Evolutionary conservation across 108 stramenopile genomes (phyloP), one percentile per base, ranked within the genome.

Genomic region (Discostella pseudostelligera): DNA sequence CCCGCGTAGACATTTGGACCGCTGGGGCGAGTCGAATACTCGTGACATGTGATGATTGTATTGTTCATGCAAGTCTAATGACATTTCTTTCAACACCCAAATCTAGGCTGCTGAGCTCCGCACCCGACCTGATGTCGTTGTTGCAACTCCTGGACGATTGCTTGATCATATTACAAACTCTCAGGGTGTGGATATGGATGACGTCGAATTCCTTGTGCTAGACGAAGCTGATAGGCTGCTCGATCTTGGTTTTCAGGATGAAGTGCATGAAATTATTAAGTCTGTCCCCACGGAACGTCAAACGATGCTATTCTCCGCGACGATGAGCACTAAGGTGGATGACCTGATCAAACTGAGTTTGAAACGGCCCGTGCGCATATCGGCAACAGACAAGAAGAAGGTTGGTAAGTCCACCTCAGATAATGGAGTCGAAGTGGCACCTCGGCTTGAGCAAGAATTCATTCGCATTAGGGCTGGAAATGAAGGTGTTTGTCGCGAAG

Each of bases 251-350:
- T 99, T 99, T 70, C 81, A 91, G 37, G 96, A 96, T 45, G 98
- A 99, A 78, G 92, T 98, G 10, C 69, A 81, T 43, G 88, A 96
- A 82, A 59, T 99, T n/a, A 67, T 98, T 62, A 92, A 94, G 58
- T 63, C 92, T 2, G 93, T 87, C 39, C 97, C 97, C 16, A 25
- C 48, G 12, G 70, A 87, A 29, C 74, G 98, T 24, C 98, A 99
- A 59, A 97, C 97, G 10, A 62, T 99, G 69, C 81, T 99, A 22
- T 99, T 97, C 76, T 97, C 96, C 50, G 98, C 98, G 0, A 99
- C 98, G n/a, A 90, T 99, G 93, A 93, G 84, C 58, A 90, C 95
- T 13, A 95, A 91, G 67, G 94, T 99, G 0, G 92, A 97, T 56
- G 95, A 93, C 16, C 75, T 99, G 8, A 87, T 94, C 54, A 81